phyloP scores from a whole-genome alignment of 495 filamentous ascomycete genomes.

The Penicillium canariense region DNA sequence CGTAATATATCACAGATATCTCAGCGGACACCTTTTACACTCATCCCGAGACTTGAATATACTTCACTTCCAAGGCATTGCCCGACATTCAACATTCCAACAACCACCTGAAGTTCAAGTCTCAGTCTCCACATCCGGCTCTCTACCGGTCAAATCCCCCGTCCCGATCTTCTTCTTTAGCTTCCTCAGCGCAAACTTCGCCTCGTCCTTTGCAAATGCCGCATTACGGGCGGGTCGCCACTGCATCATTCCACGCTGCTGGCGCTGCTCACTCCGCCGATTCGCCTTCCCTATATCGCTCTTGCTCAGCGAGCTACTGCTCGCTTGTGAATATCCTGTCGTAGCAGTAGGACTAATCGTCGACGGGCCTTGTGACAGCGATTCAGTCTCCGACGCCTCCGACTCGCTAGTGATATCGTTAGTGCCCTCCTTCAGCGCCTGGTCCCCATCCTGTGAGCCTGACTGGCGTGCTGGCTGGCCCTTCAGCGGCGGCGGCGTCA shows the following conservation, averaged over 20 bases:
- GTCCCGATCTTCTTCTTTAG: constrained; percentile 46
- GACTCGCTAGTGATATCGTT: constrained; percentile 11
- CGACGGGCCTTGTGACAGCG: constrained; percentile 17
- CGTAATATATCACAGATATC: background rate
- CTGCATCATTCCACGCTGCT: constrained; percentile 54
- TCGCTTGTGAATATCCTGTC: constrained; percentile 16
- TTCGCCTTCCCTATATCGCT: constrained; percentile 35
- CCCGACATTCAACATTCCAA: background rate
- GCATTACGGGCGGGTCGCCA: constrained; percentile 56
- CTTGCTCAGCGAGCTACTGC: constrained; percentile 13
- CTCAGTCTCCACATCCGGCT: constrained; percentile 56
- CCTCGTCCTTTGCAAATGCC: constrained; percentile 51
- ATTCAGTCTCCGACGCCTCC: constrained; percentile 12
- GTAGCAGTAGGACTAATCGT: constrained; percentile 10
- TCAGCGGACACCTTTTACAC: background rate
- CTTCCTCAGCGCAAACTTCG: constrained; percentile 47
- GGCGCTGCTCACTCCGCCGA: constrained; percentile 48
- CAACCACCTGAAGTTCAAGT: constrained; percentile 36
- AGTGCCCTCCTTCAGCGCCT: background rate
- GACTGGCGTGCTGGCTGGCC: constrained; percentile 24
- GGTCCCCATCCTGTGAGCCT: background rate
- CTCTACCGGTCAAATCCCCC: constrained; percentile 46
- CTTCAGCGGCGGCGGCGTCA: constrained; percentile 43
- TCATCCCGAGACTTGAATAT: background rate
- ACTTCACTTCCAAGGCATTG: background rate